These are phyloP conservation scores for Fusarium sarcochroum DNA, from an alignment of 2,329 filamentous ascomycete genomes.

Conservation along the genomic window DNA sequence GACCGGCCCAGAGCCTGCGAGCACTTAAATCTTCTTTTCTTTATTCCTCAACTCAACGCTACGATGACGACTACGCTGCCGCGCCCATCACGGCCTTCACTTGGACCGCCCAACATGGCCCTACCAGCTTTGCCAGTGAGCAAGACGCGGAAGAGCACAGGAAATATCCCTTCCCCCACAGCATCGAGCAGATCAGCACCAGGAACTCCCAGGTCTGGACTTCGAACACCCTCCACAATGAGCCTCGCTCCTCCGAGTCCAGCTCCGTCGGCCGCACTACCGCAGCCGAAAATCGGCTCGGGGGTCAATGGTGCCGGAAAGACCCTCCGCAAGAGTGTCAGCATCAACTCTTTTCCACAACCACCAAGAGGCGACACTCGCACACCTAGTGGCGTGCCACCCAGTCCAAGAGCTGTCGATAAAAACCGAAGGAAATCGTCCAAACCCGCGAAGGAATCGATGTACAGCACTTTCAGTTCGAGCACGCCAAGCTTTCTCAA, in stretches of 20 bases:
- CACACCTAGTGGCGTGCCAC: constrained; percentile 70
- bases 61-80: constrained; percentile 70
- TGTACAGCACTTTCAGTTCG: constrained; percentile 62
- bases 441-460: constrained; percentile 69
- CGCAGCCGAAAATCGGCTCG: constrained; percentile 69
- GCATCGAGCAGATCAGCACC: constrained; percentile 57
- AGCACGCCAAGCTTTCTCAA: constrained; percentile 82
- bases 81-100: constrained; percentile 75
- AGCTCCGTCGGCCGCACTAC: constrained; percentile 66
- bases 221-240: constrained; percentile 72
- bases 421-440: constrained; percentile 65
- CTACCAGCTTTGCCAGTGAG: constrained; percentile 80
- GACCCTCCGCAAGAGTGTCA: constrained; percentile 86
- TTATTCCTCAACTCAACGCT: constrained; percentile 16
- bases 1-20: constrained; percentile 35
- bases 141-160: constrained; percentile 79
- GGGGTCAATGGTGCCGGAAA: constrained; percentile 73
- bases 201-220: constrained; percentile 68
- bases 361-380: constrained; percentile 79
- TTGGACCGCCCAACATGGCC: constrained; percentile 78
- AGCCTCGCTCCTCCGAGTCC: constrained; percentile 67
- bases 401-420: constrained; percentile 70
- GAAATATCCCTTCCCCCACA: constrained; percentile 57
- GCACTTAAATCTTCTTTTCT: constrained; percentile 30
- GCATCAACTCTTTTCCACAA: constrained; percentile 94